Evolutionary conservation across 768 basidiomycete genomes (phyloP).

Genomic region (Mycena vitilis): DNA sequence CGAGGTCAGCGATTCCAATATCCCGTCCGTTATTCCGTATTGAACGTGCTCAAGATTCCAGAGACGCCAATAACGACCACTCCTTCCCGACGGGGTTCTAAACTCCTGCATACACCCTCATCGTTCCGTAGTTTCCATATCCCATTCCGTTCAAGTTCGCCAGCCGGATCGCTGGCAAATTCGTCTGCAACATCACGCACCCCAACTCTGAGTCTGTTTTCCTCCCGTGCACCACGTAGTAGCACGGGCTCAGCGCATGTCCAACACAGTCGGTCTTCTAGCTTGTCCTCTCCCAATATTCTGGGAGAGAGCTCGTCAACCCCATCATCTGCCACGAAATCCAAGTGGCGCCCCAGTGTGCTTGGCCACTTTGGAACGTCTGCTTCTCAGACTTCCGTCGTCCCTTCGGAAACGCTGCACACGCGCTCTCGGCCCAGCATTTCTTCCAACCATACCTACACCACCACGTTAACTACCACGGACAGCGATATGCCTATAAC

Average conservation of each 20-base stretch:
- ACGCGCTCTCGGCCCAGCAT: constrained; percentile 67
- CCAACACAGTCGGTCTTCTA: constrained; percentile 62
- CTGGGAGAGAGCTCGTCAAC: constrained; percentile 31
- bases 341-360: constrained; percentile 74
- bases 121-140: constrained; percentile 59
- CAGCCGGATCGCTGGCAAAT: constrained; percentile 47
- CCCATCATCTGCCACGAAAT: constrained; percentile 39
- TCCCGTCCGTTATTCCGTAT: constrained; percentile 13
- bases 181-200: constrained; percentile 49
- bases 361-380: constrained; percentile 72
- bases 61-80: constrained; percentile 47
- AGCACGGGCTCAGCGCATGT: constrained; percentile 46
- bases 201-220: constrained; percentile 57
- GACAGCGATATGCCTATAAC: constrained; percentile 56
- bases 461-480: constrained; percentile 60
- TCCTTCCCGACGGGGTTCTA: constrained; percentile 48
- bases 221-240: constrained; percentile 52
- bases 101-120: constrained; percentile 49
- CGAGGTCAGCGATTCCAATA: constrained; percentile 35
- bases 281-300: constrained; percentile 55
- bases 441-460: constrained; percentile 69
- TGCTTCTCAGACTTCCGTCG: constrained; percentile 54
- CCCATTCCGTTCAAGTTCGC: constrained; percentile 57
- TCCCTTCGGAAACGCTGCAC: constrained; percentile 53
- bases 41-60: constrained; percentile 43